A percentile compares a stretch with the other conserved stretches of the same genome.
Conservation (phyloP, 139 green algal genomes). For the Chlamydomonas sp. region DNA sequence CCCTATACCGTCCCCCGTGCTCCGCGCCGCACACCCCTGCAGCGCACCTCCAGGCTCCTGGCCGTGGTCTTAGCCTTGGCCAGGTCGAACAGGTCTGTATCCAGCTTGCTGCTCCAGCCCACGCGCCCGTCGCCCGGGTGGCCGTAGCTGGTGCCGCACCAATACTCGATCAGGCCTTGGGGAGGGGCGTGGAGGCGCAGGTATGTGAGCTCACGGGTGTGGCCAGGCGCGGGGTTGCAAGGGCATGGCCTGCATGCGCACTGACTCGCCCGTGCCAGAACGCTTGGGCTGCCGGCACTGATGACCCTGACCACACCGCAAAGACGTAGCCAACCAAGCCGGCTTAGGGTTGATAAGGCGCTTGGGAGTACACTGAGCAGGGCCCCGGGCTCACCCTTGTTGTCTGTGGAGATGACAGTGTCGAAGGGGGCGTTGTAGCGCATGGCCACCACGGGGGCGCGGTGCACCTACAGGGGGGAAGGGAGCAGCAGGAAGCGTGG, state of each 20-base stretch:
- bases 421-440: conserved; percentile 76
- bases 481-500: no score
- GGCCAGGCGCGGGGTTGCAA: no score
- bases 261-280: no score
- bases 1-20: not conserved
- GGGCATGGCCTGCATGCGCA: no score
- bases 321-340: no score
- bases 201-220: no score
- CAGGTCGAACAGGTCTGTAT: conserved; percentile 96
- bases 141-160: conserved; percentile 64
- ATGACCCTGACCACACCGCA: no score
- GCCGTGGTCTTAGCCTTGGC: conserved; percentile 84
- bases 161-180: conserved; percentile 93
- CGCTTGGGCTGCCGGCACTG: no score
- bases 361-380: not conserved
- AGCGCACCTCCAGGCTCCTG: conserved; percentile 57
- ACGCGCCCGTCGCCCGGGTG: conserved; percentile 60
- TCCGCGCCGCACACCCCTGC: not conserved
- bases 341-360: no score
- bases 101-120: conserved; percentile 83
- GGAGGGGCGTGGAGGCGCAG: not conserved
- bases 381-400: conserved; percentile 46
- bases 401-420: conserved; percentile 63
- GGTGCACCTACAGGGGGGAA: conserved; percentile 31
- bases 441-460: conserved; percentile 76